phyloP scores from a whole-genome alignment of 257 asterid species.

The Lycium ferocissimum region DNA sequence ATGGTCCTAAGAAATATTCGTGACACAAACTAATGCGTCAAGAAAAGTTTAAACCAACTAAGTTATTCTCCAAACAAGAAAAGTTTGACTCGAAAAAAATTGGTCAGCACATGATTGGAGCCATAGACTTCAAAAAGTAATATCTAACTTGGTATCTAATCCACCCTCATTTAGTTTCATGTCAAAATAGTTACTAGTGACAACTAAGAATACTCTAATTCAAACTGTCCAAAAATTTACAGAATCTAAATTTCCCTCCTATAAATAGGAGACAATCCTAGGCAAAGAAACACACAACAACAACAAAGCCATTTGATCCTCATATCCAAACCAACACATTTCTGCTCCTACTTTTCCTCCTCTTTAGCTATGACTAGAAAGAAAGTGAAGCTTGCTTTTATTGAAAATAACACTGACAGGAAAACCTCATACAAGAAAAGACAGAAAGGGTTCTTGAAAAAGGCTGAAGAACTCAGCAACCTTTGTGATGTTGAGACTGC shows the following conservation, averaged over 20 bases:
- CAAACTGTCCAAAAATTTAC: not conserved
- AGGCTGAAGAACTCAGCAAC: constrained; percentile 27
- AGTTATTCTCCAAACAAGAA: not conserved
- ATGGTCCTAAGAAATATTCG: not conserved
- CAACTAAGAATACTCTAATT: not conserved
- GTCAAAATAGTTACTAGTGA: not conserved
- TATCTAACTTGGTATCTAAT: not conserved
- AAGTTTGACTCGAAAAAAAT: not conserved
- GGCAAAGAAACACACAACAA: not conserved
- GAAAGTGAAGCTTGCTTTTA: constrained; percentile 28
- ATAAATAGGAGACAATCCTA: not conserved
- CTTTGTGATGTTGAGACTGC: constrained; percentile 34
- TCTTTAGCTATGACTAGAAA: constrained; percentile 2
- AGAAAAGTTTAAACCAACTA: not conserved
- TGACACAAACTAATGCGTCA: not conserved
- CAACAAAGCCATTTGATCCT: not conserved
- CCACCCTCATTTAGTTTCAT: not conserved
- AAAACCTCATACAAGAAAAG: constrained; percentile 27
- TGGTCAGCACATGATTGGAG: not conserved
- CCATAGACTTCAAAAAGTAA: not conserved
- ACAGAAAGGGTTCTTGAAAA: constrained; percentile 29
- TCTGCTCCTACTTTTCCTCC: not conserved
- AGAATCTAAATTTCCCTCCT: not conserved
- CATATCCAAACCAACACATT: not conserved
- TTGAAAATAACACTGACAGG: constrained; percentile 9